Evolutionary conservation across 306 rosid genomes (phyloP), one percentile per base, ranked within the genome.

Genomic region (Myrica gale): DNA sequence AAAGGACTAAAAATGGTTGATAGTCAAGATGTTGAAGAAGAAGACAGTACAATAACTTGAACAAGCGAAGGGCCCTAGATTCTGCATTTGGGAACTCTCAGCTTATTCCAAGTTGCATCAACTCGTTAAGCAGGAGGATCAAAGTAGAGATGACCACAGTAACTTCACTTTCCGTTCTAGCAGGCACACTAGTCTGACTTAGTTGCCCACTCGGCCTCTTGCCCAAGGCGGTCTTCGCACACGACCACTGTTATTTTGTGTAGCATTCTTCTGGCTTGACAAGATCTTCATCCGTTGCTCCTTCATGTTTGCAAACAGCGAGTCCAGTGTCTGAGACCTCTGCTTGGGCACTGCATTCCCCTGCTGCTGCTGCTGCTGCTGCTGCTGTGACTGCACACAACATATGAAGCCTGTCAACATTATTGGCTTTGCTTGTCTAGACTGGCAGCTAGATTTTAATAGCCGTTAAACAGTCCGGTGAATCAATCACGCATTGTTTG

Each of bases 251-350:
- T 77, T 84, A 56, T 84, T 87, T 53, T 61, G 85, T 32, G 15
- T 39, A 68, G 66, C 70, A 65, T 17, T 65, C 76, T 79, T 90
- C 81, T 83, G 90, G 79, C 80, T 90, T 42, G 96, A 79, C 37
- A 76, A 70, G 8, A 54, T 78, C 76, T 82, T 92, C 91, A 90
- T 76, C 79, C 98, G 90, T 73, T 94, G 92, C 86, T 92, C 93
- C 84, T 82, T 90, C 93, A 92, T 84, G 84, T 90, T 92, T 62
- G 98, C 96, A 82, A 94, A 94, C 74, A 88, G 76, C 3, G 88
- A 89, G 82, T 94, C 98, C 45, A 94, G 80, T 4, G 97, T 94
- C 44, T 92, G 93, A 43, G 93, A 88, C 85, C 73, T 92, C 74
- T 87, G 98, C 84, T 84, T 87, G 2, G 85, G 78, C 82, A 74